Percentiles rank a stretch among this genome's conserved stretches.
Conservation (phyloP, 2,329 filamentous ascomycete genomes). For the Hymenoscyphus occultus region DNA sequence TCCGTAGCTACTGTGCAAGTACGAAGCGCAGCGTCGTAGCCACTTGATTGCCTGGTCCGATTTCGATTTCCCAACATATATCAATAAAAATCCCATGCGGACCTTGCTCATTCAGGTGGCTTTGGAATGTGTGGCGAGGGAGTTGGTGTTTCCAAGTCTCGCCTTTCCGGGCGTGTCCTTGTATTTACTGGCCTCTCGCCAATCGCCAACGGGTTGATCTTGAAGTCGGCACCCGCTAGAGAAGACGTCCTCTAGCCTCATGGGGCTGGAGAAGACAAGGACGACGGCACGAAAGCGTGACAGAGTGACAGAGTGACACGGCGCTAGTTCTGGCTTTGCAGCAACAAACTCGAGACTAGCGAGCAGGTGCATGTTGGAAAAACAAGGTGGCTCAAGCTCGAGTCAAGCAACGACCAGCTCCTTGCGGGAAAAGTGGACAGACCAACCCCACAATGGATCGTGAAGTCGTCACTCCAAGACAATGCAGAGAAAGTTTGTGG, state of each 20-base stretch:
- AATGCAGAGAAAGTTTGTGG: conserved; percentile 2
- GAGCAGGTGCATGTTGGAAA: neutral
- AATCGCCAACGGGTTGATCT: conserved; percentile 8
- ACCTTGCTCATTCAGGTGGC: neutral
- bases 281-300: neutral
- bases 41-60: neutral
- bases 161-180: conserved; percentile 4
- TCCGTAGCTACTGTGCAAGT: neutral
- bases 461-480: conserved; percentile 13
- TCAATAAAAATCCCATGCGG: neutral
- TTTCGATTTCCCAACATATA: neutral
- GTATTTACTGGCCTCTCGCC: conserved; percentile 9
- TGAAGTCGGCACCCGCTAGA: neutral
- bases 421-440: neutral
- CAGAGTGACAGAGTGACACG: neutral
- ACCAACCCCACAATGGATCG: conserved; percentile 10
- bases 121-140: neutral
- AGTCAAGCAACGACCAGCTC: neutral
- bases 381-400: neutral
- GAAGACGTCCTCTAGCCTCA: conserved; percentile 8
- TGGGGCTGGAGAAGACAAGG: conserved; percentile 12
- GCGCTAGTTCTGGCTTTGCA: neutral
- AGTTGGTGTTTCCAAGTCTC: neutral
- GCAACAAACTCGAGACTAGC: no score
- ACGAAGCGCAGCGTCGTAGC: neutral